Evolutionary conservation across 2,329 filamentous ascomycete genomes (phyloP).

Genomic region (Neonectria sp.): DNA sequence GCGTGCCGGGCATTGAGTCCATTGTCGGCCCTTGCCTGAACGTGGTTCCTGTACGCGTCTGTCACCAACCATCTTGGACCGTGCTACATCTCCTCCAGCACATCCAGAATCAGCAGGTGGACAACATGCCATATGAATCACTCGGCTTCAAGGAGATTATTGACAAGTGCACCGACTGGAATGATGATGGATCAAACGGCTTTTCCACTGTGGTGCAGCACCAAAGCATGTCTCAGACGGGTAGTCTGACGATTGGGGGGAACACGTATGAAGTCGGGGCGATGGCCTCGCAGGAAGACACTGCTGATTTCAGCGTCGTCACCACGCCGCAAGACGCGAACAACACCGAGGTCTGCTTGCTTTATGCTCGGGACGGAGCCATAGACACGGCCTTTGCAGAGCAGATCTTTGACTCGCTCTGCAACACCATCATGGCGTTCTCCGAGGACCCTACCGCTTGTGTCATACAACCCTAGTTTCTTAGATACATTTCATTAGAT

Average conservation of each 20-base stretch:
- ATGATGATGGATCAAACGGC: slow-evolving; percentile 29
- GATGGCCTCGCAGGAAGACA: slow-evolving; percentile 37
- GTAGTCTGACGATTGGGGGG: slow-evolving; percentile 24
- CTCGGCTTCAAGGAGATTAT: slow-evolving; percentile 47
- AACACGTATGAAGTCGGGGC: slow-evolving; percentile 41
- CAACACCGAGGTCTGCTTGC: slow-evolving; percentile 38
- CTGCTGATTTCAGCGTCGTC: slow-evolving; percentile 42
- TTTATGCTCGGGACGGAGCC: slow-evolving; percentile 31
- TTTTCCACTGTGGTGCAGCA: slow-evolving; percentile 46
- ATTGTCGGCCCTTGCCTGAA: slow-evolving; percentile 38
- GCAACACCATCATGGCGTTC: slow-evolving; percentile 26
- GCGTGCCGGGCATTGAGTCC: slow-evolving; percentile 27
- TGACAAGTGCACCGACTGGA: slow-evolving; percentile 42
- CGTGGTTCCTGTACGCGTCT: slow-evolving; percentile 34
- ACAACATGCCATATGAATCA: slow-evolving; percentile 44
- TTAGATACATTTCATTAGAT: slow-evolving; percentile 5
- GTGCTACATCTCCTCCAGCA: slow-evolving; percentile 56
- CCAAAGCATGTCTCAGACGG: slow-evolving; percentile 42
- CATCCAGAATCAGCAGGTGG: slow-evolving; percentile 59
- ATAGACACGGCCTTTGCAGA: slow-evolving; percentile 11
- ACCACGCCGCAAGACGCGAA: slow-evolving; percentile 36
- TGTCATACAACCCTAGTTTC: slow-evolving; percentile 10
- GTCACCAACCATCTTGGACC: slow-evolving; percentile 39
- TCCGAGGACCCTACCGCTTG: slow-evolving; percentile 10
- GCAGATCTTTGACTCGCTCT: slow-evolving; percentile 32